These are phyloP conservation scores for Fraxinus cuspidata DNA, from an alignment of 257 asterid genomes.

Conservation along the genomic window DNA sequence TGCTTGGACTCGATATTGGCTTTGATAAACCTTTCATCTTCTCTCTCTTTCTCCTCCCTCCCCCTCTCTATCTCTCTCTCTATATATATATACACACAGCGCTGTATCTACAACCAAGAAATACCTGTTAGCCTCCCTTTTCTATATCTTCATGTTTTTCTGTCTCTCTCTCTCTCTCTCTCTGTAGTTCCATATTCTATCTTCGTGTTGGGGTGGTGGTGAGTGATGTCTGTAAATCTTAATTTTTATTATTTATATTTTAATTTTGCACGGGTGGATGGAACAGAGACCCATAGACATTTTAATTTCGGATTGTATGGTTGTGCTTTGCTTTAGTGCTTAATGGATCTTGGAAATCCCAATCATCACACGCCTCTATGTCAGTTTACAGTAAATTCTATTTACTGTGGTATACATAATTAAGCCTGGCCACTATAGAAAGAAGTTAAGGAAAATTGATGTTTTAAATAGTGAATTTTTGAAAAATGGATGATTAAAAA, in stretches of 20 bases:
- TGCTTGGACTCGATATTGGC: slow-evolving; percentile 46
- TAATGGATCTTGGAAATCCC: slow-evolving; percentile 13
- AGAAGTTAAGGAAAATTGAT: no score
- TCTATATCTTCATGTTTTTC: no score
- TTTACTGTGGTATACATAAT: no score
- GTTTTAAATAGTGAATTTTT: no score
- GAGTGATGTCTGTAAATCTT: no score
- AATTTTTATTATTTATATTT: no score
- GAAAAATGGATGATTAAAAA: no score
- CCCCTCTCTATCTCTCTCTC: not conserved
- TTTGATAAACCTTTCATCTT: slow-evolving; percentile 37
- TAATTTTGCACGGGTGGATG: slow-evolving; percentile 24
- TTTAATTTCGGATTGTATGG: slow-evolving; percentile 23
- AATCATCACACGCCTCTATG: slow-evolving; percentile 6
- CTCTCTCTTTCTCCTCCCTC: not conserved
- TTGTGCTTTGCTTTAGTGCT: slow-evolving; percentile 31
- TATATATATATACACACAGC: not conserved
- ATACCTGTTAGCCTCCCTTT: not conserved
- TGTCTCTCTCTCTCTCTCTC: no score
- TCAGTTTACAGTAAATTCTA: no score
- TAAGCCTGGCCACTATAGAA: no score
- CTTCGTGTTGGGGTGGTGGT: no score
- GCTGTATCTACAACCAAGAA: not conserved
- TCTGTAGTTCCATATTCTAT: no score
- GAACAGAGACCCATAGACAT: not conserved